phyloP scores from a whole-genome alignment of 768 basidiomycete genomes.

The Leccinum subtestaceum region DNA sequence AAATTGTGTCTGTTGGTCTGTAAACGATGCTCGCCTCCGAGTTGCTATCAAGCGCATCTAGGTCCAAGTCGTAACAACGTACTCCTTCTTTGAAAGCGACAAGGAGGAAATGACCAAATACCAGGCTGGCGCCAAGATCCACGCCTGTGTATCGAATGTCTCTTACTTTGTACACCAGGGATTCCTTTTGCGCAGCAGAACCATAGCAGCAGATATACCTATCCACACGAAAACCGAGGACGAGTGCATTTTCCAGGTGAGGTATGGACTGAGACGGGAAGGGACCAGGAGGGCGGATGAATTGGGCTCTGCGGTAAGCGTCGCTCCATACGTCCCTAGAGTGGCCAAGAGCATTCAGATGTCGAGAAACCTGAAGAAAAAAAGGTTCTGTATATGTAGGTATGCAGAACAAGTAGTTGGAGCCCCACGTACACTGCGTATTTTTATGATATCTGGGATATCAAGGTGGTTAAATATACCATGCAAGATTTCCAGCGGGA shows the following conservation, averaged over 20 bases:
- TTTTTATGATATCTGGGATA: constrained; percentile 15
- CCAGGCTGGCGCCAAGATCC: not conserved
- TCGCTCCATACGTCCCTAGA: constrained; percentile 16
- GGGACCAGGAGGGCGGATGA: constrained; percentile 20
- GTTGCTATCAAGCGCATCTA: not conserved
- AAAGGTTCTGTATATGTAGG: not conserved
- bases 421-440: constrained; percentile 15
- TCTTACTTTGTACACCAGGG: not conserved
- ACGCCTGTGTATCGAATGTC: constrained; percentile 8
- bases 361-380: constrained; percentile 9
- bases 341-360: constrained; percentile 6
- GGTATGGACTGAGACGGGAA: constrained; percentile 9
- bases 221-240: constrained; percentile 9
- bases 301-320: constrained; percentile 11
- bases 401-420: not conserved
- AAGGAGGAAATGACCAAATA: constrained; percentile 18
- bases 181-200: not conserved
- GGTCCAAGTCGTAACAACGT: constrained; percentile 16
- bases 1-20: not conserved
- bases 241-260: constrained; percentile 14
- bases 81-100: constrained; percentile 12
- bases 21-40: constrained; percentile 10
- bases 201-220: constrained; percentile 1
- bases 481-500: constrained; percentile 14
- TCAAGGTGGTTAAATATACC: constrained; percentile 13